Base-by-base conservation (phyloP, 2,329 filamentous ascomycete species). In the Aspergillus terreus region DNA sequence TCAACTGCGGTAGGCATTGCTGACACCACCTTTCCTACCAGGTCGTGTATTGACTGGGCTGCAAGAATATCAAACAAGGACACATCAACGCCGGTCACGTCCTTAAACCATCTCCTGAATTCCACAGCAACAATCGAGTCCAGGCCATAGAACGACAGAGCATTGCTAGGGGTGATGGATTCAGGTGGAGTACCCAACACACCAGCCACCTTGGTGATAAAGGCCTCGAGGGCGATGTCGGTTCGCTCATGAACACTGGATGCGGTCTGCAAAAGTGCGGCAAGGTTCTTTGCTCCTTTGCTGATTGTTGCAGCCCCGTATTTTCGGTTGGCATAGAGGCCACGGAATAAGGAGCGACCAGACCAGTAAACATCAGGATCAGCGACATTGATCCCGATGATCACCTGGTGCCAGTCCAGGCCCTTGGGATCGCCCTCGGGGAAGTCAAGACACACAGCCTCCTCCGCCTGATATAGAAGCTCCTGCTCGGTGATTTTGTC, bases 101-200 rank as follows among this genome's bases (percentile, higher is more conserved):
- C 42, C 38, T 57, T 62, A 9, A 64, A 45, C 51, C 53, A 63
- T 6, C 45, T 56, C 4, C 63, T 51, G 14, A 65, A 56, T 50
- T 65, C 63, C 3, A 60, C 55, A 9, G 57, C 61, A 25, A 65
- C 51, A 61, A 65, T 63, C 36, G 54, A 59, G 45, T 65, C 63
- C 49, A 65, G 38, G 9, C 60, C 63, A 15, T 54, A 60, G 2
- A 44, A 43, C 1, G 54, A 48, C 2, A 63, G 38, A 3, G 44
- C 32, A 4, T 41, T 42, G 14, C 21, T 27, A 1, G 32, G n/a
- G 14, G 51, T 41, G 4, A 57, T 38, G 3, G 15, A 30, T 23
- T 19, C 17, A 15, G 32, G 44, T 11, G 33, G n/a, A 14, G 33
- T 30, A 11, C 30, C 33, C 32, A 46, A 21, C 12, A 32, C 32